Conservation (phyloP, 2,329 filamentous ascomycete species). For the Rutstroemia sp. region DNA sequence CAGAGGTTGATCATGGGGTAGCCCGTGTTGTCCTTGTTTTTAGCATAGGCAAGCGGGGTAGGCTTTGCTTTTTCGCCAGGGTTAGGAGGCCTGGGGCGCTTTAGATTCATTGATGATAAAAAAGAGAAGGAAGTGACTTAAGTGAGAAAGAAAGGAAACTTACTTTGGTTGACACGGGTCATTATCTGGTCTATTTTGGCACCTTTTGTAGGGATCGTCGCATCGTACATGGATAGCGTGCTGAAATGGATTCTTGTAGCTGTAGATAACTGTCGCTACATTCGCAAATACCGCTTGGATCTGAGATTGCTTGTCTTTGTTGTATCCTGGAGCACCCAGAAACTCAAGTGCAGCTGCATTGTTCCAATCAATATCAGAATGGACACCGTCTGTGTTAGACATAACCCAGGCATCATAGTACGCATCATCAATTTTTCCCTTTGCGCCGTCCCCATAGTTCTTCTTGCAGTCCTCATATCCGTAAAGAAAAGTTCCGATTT, state of each 20-base stretch:
- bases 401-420: not conserved
- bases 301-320: not conserved
- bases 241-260: not conserved
- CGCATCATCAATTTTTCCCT: not conserved
- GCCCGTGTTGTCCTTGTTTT: not conserved
- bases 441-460: not conserved
- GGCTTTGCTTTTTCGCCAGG: not conserved
- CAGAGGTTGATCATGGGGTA: not conserved
- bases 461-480: not conserved
- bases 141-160: not conserved
- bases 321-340: not conserved
- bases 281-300: not conserved
- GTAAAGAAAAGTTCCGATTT: not conserved
- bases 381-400: not conserved
- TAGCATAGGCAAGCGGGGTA: not conserved
- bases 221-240: not conserved
- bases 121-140: too few relatives aligned
- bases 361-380: not conserved
- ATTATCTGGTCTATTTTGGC: not conserved
- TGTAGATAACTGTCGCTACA: not conserved
- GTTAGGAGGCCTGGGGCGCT: not conserved
- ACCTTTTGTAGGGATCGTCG: not conserved
- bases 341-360: not conserved
- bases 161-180: not conserved
- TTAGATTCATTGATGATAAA: not conserved